phyloP scores from a whole-genome alignment of 2,329 filamentous ascomycete genomes.

The Stagonosporopsis vannaccii region DNA sequence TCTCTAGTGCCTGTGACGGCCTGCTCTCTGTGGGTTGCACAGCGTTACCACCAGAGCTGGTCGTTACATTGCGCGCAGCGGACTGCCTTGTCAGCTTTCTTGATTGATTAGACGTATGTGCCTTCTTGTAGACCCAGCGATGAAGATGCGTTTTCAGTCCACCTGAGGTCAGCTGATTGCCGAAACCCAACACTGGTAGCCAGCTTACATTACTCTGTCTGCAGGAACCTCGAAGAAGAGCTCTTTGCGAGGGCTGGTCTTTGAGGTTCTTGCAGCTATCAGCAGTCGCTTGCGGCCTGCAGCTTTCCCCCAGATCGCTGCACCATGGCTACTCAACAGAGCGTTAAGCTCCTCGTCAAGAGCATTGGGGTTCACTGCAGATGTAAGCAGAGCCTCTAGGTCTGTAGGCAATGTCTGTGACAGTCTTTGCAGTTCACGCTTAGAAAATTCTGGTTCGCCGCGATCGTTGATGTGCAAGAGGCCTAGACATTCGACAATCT shows the following conservation, averaged over 20 bases:
- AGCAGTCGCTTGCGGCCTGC: background rate
- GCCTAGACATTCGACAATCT: background rate
- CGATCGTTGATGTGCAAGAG: background rate
- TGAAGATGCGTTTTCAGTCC: background rate
- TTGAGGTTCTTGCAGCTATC: background rate
- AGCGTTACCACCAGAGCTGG: background rate
- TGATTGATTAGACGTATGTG: background rate
- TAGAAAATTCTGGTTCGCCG: background rate
- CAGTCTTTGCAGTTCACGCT: background rate
- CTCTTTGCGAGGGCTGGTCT: background rate
- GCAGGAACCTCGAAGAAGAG: background rate
- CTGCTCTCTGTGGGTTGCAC: background rate
- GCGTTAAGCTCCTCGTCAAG: background rate
- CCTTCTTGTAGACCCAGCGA: background rate
- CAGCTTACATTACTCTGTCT: background rate
- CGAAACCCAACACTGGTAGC: background rate
- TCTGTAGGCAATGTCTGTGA: background rate
- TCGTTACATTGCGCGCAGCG: background rate
- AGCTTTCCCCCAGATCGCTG: background rate
- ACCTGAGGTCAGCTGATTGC: background rate
- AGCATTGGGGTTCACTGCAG: background rate
- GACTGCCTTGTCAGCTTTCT: background rate
- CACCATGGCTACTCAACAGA: background rate
- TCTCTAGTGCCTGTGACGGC: background rate
- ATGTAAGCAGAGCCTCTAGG: background rate